phyloP scores from a whole-genome alignment of 2,329 filamentous ascomycete species.

The Arthrinium phaeospermum region DNA sequence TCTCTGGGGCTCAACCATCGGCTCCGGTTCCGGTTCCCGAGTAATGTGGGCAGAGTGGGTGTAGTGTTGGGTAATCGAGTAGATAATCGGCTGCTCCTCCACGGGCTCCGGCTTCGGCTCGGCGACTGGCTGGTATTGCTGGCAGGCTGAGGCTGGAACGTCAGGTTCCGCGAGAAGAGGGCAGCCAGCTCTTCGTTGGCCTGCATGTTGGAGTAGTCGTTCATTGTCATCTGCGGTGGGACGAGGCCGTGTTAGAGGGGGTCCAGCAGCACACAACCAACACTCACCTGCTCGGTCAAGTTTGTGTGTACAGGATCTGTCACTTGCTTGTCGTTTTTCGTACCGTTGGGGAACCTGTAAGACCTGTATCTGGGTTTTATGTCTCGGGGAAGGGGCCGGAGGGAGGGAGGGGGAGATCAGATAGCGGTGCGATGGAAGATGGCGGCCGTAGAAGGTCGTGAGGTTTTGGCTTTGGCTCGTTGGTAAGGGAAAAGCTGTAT shows the following conservation, averaged over 20 bases:
- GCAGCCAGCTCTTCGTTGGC: constrained; percentile 82
- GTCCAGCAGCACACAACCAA: constrained; percentile 1
- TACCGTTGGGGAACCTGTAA: constrained; percentile 11
- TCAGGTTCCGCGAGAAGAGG: constrained; percentile 80
- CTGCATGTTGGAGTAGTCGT: constrained; percentile 53
- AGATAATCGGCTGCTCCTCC: constrained; percentile 60
- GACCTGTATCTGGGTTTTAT: constrained; percentile 17
- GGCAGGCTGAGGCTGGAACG: constrained; percentile 53
- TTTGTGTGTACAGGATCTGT: neutral
- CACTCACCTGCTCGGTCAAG: constrained; percentile 13
- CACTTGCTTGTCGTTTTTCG: neutral
- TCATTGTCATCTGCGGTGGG: constrained; percentile 5
- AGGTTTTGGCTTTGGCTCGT: constrained; percentile 17
- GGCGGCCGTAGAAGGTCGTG: constrained; percentile 25
- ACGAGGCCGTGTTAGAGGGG: neutral
- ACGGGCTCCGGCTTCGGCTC: constrained; percentile 36
- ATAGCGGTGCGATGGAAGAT: constrained; percentile 14
- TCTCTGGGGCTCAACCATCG: constrained; percentile 43
- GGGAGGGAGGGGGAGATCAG: constrained; percentile 24
- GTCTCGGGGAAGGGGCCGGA: neutral
- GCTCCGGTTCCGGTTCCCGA: constrained; percentile 41
- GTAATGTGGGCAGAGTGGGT: constrained; percentile 76
- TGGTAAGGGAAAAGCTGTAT: constrained; percentile 32
- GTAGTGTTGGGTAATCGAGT: constrained; percentile 83
- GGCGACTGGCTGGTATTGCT: constrained; percentile 34